Evolutionary conservation across 202 grass and related monocot genomes (phyloP).

Genomic region (Schoenoplectus tabernaemontani): DNA sequence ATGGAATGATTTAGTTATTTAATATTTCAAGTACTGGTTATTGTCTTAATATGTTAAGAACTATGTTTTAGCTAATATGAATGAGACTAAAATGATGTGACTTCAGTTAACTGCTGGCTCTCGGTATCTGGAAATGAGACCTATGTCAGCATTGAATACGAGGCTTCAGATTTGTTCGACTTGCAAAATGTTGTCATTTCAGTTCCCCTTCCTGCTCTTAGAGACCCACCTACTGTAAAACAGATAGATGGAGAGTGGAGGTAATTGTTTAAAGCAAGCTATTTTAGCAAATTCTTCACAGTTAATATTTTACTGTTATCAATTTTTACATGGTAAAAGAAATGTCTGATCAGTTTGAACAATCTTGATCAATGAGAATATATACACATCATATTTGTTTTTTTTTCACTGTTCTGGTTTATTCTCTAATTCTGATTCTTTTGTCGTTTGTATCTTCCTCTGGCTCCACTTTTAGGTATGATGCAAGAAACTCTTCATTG

Average conservation of each 20-base stretch:
- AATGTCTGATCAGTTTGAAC: neutral
- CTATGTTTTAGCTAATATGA: neutral
- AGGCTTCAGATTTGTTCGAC: constrained; percentile 77
- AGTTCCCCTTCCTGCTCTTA: constrained; percentile 68
- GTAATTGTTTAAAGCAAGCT: constrained; percentile 34
- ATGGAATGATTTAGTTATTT: neutral
- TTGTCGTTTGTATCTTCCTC: neutral
- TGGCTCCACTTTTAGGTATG: constrained; percentile 44
- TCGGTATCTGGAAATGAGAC: constrained; percentile 59
- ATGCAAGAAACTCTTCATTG: constrained; percentile 64
- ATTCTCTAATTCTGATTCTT: constrained; percentile 13
- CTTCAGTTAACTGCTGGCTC: constrained; percentile 93
- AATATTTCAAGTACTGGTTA: neutral
- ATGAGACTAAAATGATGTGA: neutral
- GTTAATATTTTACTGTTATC: neutral
- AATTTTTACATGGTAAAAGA: neutral
- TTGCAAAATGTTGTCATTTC: constrained; percentile 74
- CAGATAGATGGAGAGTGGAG: constrained; percentile 92
- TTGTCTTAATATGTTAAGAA: neutral
- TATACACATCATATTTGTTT: neutral
- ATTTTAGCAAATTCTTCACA: neutral
- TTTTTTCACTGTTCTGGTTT: neutral
- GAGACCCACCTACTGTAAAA: constrained; percentile 56
- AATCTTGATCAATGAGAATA: neutral
- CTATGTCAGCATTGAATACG: constrained; percentile 72